Conservation (phyloP, 2,329 filamentous ascomycete genomes). For the Cladophialophora yegresii region DNA sequence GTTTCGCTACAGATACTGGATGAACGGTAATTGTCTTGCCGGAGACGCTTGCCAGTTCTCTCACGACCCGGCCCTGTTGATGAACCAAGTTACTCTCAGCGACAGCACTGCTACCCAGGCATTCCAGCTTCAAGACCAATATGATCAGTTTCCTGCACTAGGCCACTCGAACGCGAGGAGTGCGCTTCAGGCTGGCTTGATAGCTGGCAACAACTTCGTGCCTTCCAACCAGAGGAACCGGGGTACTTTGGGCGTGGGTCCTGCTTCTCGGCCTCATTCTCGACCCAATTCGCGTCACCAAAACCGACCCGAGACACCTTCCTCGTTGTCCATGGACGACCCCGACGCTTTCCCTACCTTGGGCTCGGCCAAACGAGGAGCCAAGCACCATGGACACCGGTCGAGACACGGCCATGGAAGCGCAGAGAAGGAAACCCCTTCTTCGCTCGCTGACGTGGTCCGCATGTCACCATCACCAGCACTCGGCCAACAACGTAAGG, state of each 20-base stretch:
- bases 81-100: conserved; percentile 70
- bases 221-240: conserved; percentile 29
- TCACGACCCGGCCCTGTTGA: conserved; percentile 85
- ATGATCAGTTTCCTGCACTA: conserved; percentile 80
- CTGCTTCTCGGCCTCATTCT: conserved; percentile 68
- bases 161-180: conserved; percentile 40
- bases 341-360: conserved; percentile 93
- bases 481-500: conserved; percentile 51
- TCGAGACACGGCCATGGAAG: conserved; percentile 75
- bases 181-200: conserved; percentile 50
- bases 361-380: conserved; percentile 75
- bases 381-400: conserved; percentile 91
- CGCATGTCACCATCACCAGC: conserved; percentile 90
- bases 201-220: conserved; percentile 38
- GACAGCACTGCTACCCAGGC: conserved; percentile 60
- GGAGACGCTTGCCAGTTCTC: conserved; percentile 95
- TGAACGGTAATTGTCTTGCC: conserved; percentile 91
- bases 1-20: conserved; percentile 72
- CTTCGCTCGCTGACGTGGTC: conserved; percentile 87
- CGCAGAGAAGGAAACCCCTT: conserved; percentile 67
- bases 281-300: conserved; percentile 82
- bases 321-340: conserved; percentile 79
- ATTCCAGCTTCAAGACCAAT: conserved; percentile 75
- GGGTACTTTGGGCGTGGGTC: conserved; percentile 30
- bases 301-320: conserved; percentile 56